Percentiles rank a stretch among this genome's conserved stretches.
Conservation (phyloP, 306 rosid genomes). For the Pyrus betulifolia region DNA sequence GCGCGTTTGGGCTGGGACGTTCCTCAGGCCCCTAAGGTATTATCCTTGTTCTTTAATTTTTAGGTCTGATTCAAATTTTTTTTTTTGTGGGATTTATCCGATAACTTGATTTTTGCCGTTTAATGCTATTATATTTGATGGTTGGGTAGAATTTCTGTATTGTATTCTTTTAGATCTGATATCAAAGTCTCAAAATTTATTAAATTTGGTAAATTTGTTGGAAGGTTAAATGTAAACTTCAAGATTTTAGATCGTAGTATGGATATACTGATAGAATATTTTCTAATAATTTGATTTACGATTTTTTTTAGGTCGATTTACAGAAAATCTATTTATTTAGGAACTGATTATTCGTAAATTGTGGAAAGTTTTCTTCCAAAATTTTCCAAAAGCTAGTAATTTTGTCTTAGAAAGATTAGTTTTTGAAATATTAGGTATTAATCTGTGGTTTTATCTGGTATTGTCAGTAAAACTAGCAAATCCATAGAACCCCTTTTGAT, state of each 20-base stretch:
- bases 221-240: not conserved
- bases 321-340: not conserved
- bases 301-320: not conserved
- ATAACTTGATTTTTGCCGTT: not conserved
- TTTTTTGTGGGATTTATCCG: constrained; percentile 3
- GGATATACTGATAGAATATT: not conserved
- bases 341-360: not conserved
- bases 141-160: not conserved
- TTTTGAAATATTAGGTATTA: not conserved
- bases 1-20: constrained; percentile 97
- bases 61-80: constrained; percentile 20
- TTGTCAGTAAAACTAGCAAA: not conserved
- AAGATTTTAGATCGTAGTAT: not conserved
- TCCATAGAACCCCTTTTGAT: not conserved
- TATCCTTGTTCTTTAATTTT: not conserved
- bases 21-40: constrained; percentile 81
- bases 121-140: not conserved
- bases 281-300: not conserved
- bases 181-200: not conserved
- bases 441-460: not conserved
- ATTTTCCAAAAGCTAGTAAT: not conserved
- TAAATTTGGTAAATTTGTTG: not conserved
- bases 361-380: not conserved
- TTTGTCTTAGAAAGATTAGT: not conserved
- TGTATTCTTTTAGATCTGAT: not conserved